A percentile compares a stretch with the other conserved stretches of the same genome.
Evolutionary conservation across 2,329 filamentous ascomycete species (phyloP).

Genomic region (Colletotrichum simmondsii): DNA sequence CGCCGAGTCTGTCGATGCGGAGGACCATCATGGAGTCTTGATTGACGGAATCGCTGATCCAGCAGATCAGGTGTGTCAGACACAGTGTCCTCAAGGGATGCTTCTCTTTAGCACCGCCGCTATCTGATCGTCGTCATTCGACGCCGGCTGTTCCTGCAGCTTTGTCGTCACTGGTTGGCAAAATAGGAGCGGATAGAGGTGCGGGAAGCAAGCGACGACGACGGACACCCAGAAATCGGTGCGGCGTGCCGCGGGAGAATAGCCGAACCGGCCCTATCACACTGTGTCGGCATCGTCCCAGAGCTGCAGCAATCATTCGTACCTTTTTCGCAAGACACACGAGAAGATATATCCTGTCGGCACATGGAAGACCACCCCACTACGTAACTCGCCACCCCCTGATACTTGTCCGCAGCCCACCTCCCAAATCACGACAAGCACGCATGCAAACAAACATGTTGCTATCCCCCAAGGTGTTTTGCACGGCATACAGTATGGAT

Average conservation of each 20-base stretch:
- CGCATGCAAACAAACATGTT: background rate
- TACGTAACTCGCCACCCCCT: slow-evolving; percentile 26
- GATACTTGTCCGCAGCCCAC: slow-evolving; percentile 4
- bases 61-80: slow-evolving; percentile 11
- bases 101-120: background rate
- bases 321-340: background rate
- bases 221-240: background rate
- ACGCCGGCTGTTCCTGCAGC: slow-evolving; percentile 30
- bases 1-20: slow-evolving; percentile 11
- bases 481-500: background rate
- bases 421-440: background rate
- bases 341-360: background rate
- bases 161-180: slow-evolving; percentile 22
- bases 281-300: slow-evolving; percentile 20
- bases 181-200: background rate
- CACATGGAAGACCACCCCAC: background rate
- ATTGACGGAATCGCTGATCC: slow-evolving; percentile 19
- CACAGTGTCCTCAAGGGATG: slow-evolving; percentile 13
- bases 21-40: background rate
- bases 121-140: background rate
- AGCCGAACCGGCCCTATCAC: background rate
- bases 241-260: background rate
- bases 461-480: background rate
- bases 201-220: slow-evolving; percentile 1
- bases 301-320: background rate